Base-by-base conservation (phyloP, 164 flowering plant species). In the Hamamelis virginiana region DNA sequence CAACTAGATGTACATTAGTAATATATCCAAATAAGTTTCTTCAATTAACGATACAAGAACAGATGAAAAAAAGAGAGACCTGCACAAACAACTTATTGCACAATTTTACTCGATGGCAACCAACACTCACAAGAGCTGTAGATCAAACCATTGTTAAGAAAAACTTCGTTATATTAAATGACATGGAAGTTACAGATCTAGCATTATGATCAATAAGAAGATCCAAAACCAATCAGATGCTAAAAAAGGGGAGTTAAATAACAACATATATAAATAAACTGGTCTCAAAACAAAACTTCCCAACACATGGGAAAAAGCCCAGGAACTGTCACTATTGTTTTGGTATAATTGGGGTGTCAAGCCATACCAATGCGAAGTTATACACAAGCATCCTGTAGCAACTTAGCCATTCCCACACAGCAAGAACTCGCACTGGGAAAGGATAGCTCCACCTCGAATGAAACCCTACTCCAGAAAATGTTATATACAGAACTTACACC, bases 251-350 rank as follows among this genome's bases (percentile, higher is more conserved):
- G 59, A 74, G 57, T 57, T 55, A 57, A 66, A 22, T 38, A 48
- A 27, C 12, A 25, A 70, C 25, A 75, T 38, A 71, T 70, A 72
- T 66, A 67, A 74, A 79, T 74, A 65, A 76, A 56, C 68, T 72
- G 71, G 80, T 69, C 79, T 68, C 53, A 59, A 67, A 57, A 67
- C 71, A 73, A 72, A 78, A 80, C 65, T 69, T 78, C 72, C 85
- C 77, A 57, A 57, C 44, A 70, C 13, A 8, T 52, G 19, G 61
- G 75, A 67, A 69, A 21, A 66, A 53, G 33, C 65, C 18, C 51
- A 23, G 23, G 22, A 23, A 44, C 27, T 57, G 28, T 58, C 48
- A n/a, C 44, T 38, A 46, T 64, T 61, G 44, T 55, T 41, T 25
- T 62, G 11, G 27, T 45, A 21, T 70, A 25, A n/a, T 61, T 16